A percentile compares a stretch with the other conserved stretches of the same genome.
phyloP scores from a whole-genome alignment of 768 basidiomycete genomes.

The Paxillus rubicundulus region DNA sequence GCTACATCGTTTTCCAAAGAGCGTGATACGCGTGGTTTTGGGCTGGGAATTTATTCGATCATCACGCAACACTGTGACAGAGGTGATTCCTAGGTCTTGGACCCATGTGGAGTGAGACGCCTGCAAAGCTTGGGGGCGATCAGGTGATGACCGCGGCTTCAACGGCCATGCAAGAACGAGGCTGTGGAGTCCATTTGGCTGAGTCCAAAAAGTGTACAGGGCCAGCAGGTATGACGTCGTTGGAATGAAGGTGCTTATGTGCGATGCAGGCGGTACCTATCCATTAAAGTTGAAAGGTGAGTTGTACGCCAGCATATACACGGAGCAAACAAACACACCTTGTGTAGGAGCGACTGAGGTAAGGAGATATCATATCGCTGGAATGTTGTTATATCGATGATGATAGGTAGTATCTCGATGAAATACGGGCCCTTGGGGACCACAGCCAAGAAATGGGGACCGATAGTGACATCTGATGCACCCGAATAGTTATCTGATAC shows the following conservation, averaged over 20 bases:
- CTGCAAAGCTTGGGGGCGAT: not conserved
- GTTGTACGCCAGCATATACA: no score
- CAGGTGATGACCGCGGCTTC: not conserved
- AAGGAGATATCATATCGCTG: not conserved
- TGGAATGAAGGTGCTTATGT: constrained; percentile 1
- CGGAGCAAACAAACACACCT: not conserved
- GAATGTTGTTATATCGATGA: constrained; percentile 4
- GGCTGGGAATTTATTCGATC: not conserved
- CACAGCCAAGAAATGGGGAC: constrained; percentile 5
- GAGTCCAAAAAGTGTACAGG: constrained; percentile 1
- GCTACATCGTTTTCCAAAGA: not conserved
- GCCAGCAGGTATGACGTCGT: constrained; percentile 2
- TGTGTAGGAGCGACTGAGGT: not conserved
- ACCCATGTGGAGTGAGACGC: not conserved
- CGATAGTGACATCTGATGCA: not conserved
- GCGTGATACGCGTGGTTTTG: not conserved
- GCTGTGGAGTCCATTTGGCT: not conserved
- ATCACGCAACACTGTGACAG: not conserved
- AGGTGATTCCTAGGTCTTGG: not conserved
- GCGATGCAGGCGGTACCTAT: not conserved
- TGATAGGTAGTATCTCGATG: not conserved
- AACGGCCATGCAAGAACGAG: constrained; percentile 1
- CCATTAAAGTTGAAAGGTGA: no score
- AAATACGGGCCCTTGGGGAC: not conserved
- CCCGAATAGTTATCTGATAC: not conserved